A percentile compares a stretch with the other conserved stretches of the same genome.
Conservation (phyloP, 2,329 filamentous ascomycete genomes). For the Venturia aucupariae region DNA sequence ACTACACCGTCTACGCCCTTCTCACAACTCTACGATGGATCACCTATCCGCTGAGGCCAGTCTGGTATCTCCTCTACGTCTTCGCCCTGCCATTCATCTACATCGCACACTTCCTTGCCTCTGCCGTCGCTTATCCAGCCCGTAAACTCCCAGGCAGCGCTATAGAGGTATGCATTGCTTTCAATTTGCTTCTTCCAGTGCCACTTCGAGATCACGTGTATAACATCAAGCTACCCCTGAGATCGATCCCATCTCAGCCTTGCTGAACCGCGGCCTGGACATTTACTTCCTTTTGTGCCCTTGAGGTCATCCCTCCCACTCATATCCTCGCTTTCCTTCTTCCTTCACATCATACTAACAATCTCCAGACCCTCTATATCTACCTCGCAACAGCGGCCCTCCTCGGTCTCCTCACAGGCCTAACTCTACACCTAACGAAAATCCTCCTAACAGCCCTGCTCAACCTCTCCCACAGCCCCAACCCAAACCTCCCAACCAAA, state of each 20-base stretch:
- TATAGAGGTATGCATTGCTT: conserved; percentile 5
- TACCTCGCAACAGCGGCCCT: conserved; percentile 58
- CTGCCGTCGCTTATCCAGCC: conserved; percentile 35
- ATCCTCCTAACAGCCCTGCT: neutral
- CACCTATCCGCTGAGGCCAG: conserved; percentile 29
- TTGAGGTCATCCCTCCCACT: too few species aligned
- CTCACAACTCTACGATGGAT: conserved; percentile 31
- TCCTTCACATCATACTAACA: conserved; percentile 16
- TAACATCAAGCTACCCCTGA: neutral
- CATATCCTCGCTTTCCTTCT: neutral
- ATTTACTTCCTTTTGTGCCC: too few species aligned
- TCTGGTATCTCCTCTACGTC: conserved; percentile 39
- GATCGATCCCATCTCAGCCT: neutral
- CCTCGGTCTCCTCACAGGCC: conserved; percentile 45
- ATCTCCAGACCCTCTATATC: conserved; percentile 39
- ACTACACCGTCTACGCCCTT: conserved; percentile 25
- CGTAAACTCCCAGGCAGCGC: conserved; percentile 5
- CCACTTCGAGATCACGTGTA: neutral
- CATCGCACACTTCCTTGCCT: conserved; percentile 34
- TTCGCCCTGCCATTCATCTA: conserved; percentile 42
- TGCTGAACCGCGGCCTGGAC: neutral
- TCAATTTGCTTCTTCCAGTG: neutral
- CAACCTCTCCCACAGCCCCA: neutral
- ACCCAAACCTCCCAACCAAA: neutral
- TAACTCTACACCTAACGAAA: neutral